Percentiles rank a stretch among this genome's conserved stretches.
These are phyloP conservation scores for Scutellaria baicalensis DNA, from an alignment of 257 asterid genomes.

Conservation along the genomic window DNA sequence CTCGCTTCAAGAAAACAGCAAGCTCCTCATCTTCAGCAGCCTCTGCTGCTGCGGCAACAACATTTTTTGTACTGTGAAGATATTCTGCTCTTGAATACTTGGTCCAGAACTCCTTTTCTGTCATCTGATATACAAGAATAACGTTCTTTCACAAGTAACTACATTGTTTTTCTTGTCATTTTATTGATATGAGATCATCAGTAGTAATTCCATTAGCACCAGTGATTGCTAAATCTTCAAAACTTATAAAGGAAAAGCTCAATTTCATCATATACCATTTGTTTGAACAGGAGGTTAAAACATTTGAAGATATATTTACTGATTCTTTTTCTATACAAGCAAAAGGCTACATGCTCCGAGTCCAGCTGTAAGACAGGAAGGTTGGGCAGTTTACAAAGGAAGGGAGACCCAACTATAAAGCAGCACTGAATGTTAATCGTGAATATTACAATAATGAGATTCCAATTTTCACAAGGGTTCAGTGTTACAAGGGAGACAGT, in stretches of 20 bases:
- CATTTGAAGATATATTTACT: neutral
- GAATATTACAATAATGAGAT: slow-evolving; percentile 1
- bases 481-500: neutral
- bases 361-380: neutral
- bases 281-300: neutral
- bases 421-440: neutral
- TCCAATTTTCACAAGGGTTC: neutral
- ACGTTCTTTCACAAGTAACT: neutral
- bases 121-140: slow-evolving; percentile 49
- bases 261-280: too few species aligned
- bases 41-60: slow-evolving; percentile 96
- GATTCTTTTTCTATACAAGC: neutral
- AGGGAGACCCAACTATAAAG: slow-evolving; percentile 12
- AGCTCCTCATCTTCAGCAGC: slow-evolving; percentile 99
- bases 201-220: too few species aligned
- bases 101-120: slow-evolving; percentile 96
- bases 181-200: too few species aligned
- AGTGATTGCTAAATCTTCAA: too few species aligned
- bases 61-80: slow-evolving; percentile 89
- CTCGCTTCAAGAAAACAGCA: slow-evolving; percentile 92
- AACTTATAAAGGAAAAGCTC: too few species aligned
- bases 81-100: slow-evolving; percentile 94
- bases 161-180: too few species aligned
- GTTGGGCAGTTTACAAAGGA: neutral
- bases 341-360: slow-evolving; percentile 8